Evolutionary conservation across 2,329 filamentous ascomycete genomes (phyloP).

Genomic region (Ascochyta pisi): DNA sequence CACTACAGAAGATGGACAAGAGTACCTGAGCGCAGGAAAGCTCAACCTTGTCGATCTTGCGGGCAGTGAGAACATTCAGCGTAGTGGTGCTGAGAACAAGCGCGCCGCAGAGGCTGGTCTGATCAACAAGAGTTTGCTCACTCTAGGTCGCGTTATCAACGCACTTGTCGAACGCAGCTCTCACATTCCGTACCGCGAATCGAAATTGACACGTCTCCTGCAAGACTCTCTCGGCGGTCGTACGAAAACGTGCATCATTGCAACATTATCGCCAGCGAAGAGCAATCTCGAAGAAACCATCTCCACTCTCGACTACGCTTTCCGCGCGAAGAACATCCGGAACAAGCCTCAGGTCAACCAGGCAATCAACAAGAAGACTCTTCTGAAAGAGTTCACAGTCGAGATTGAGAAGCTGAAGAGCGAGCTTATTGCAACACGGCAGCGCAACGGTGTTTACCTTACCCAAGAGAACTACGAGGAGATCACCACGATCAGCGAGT

Average conservation of each 20-base stretch:
- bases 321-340: conserved; percentile 96
- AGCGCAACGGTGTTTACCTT: conserved; percentile 94
- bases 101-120: conserved; percentile 92
- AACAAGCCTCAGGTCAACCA: conserved; percentile 98
- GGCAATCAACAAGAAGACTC: conserved; percentile 88
- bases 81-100: conserved; percentile 97
- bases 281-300: conserved; percentile 98
- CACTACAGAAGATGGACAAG: conserved; percentile 81
- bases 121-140: conserved; percentile 97
- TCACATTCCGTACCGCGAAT: conserved; percentile 93
- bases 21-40: conserved; percentile 89
- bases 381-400: conserved; percentile 85
- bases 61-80: conserved; percentile 96
- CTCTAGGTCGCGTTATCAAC: conserved; percentile 95
- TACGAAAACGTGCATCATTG: conserved; percentile 98
- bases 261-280: conserved; percentile 91
- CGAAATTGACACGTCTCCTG: conserved; percentile 89
- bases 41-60: conserved; percentile 96
- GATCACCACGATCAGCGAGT: conserved; percentile 90
- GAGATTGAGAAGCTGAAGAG: conserved; percentile 96
- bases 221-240: conserved; percentile 96
- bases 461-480: conserved; percentile 89
- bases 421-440: conserved; percentile 88
- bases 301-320: conserved; percentile 96
- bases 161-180: conserved; percentile 87